Conservation (phyloP, 371 early-diverging fungal species). For the Zychaea mexicana region DNA sequence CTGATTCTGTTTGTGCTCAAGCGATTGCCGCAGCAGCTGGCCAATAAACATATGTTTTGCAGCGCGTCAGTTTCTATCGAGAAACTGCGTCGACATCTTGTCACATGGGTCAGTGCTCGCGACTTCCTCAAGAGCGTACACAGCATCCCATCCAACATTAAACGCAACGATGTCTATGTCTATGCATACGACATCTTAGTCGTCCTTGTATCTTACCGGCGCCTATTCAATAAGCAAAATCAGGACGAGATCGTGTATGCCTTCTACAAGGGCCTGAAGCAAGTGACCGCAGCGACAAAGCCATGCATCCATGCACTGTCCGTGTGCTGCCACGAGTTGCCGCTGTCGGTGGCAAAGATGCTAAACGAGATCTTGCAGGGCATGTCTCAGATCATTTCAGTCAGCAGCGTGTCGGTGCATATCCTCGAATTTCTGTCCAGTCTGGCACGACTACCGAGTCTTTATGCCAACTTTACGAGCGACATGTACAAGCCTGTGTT, state of each 20-base stretch:
- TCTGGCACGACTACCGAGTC: slow-evolving; percentile 77
- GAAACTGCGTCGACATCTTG: slow-evolving; percentile 53
- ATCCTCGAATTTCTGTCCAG: slow-evolving; percentile 90
- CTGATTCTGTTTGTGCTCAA: slow-evolving; percentile 66
- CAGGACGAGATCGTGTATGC: slow-evolving; percentile 78
- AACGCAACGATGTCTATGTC: slow-evolving; percentile 68
- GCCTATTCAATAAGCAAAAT: slow-evolving; percentile 66
- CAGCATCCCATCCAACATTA: slow-evolving; percentile 51
- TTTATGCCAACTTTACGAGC: slow-evolving; percentile 84
- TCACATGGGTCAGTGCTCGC: slow-evolving; percentile 54
- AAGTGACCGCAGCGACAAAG: slow-evolving; percentile 73
- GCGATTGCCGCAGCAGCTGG: slow-evolving; percentile 67
- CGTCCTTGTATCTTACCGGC: slow-evolving; percentile 75
- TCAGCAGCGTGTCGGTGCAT: slow-evolving; percentile 79
- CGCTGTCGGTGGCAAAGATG: slow-evolving; percentile 74
- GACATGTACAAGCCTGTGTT: slow-evolving; percentile 88
- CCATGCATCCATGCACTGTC: slow-evolving; percentile 85
- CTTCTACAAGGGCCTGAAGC: slow-evolving; percentile 78
- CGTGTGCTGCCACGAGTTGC: slow-evolving; percentile 84
- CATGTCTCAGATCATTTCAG: slow-evolving; percentile 85
- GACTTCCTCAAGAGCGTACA: slow-evolving; percentile 55
- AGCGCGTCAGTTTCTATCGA: slow-evolving; percentile 57
- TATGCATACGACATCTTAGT: slow-evolving; percentile 71
- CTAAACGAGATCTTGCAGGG: slow-evolving; percentile 73
- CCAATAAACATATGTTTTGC: slow-evolving; percentile 75